phyloP scores from a whole-genome alignment of 1,284 basidiomycete species.

The Ustilago crameri region DNA sequence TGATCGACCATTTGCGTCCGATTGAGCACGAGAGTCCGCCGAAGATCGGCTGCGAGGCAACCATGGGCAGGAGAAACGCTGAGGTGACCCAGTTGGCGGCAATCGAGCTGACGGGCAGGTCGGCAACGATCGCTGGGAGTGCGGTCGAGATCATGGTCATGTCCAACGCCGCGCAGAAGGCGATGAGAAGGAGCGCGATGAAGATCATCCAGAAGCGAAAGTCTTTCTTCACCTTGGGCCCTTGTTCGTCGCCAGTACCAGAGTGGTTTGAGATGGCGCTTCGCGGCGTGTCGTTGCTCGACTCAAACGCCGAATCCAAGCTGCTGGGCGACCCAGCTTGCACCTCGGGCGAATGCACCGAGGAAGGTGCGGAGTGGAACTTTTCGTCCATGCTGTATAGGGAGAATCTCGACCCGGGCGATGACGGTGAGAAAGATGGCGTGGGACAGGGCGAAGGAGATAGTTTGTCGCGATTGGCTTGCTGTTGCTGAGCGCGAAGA shows the following conservation, averaged over 20 bases:
- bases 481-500: too few relatives aligned
- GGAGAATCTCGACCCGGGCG: background rate
- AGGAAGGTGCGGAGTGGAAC: background rate
- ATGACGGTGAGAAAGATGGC: too few relatives aligned
- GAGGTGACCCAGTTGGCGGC: constrained; percentile 53
- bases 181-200: constrained; percentile 13
- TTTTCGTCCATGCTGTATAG: background rate
- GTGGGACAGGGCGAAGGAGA: too few relatives aligned
- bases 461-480: too few relatives aligned
- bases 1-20: constrained; percentile 35
- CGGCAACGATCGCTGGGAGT: constrained; percentile 38
- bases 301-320: background rate
- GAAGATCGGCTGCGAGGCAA: constrained; percentile 49
- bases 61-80: constrained; percentile 44
- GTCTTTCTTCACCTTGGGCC: constrained; percentile 21
- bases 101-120: constrained; percentile 28
- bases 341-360: background rate
- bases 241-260: background rate
- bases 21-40: constrained; percentile 47
- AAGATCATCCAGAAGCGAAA: constrained; percentile 32
- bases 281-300: background rate
- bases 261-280: too few relatives aligned
- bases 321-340: background rate
- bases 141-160: constrained; percentile 58
- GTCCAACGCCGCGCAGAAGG: constrained; percentile 29